Evolutionary conservation across 164 flowering plant genomes (phyloP), one percentile per base, ranked within the genome.

Genomic region (Euptelea pleiosperma): DNA sequence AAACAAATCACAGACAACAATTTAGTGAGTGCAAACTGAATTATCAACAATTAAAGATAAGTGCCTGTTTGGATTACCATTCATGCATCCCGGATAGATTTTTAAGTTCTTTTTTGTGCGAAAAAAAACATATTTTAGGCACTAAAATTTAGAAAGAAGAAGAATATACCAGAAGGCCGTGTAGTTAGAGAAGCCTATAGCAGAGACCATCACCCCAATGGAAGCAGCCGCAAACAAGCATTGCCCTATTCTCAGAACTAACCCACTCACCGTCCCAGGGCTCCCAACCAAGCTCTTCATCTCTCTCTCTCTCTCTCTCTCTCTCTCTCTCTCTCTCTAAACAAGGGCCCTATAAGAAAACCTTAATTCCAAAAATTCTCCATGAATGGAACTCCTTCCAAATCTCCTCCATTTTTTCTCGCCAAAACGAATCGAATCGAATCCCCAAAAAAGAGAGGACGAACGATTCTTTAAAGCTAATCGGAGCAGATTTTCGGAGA

Each of bases 161-260:
- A n/a, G n/a, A 42, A 52, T 36, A 47, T 83, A 88, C 96, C 91
- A 88, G 76, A 82, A 91, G 52, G 96, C 90, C 52, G 94, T 86
- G 75, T 75, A 91, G 59, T 40, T 65, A 25, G 85, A 83, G 64
- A 85, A 86, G 16, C 83, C 84, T 11, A 15, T 0, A 52, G 94
- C 79, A 57, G 91, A 75, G 24, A 75, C 82, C 96, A 88, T 91
- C 22, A 65, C 72, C 1, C 70, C 83, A 62, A 88, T 80, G 2
- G 96, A 82, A 53, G 80, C 79, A 65, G 83, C 84, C 30, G 94
- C 88, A 70, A 76, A 84, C 4, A 77, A 52, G 60, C 77, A 83
- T 60, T 91, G 96, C 58, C 90, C 89, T 31, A 82, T 31, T 62
- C 96, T 78, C 67, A 91, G 58, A 14, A 73, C 3, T 25, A 85